Evolutionary conservation across 2,329 filamentous ascomycete species (phyloP).

Genomic region (Trichoderma hamatum): DNA sequence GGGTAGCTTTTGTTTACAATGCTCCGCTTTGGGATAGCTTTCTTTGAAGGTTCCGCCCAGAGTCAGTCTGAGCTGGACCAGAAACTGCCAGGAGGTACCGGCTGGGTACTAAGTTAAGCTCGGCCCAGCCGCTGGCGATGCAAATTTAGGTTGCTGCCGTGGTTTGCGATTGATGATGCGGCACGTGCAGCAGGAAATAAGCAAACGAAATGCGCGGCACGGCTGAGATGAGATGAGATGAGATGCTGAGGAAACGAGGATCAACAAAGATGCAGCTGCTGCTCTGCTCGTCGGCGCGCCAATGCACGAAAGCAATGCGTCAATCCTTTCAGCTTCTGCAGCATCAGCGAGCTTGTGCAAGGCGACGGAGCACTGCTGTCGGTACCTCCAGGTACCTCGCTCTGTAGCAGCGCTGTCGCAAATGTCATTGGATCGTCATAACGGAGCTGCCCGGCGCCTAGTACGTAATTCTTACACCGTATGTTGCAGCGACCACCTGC

Average conservation of each 20-base stretch:
- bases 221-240: conserved; percentile 7
- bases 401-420: neutral
- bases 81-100: neutral
- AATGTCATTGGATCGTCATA: neutral
- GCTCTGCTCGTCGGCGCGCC: neutral
- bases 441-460: neutral
- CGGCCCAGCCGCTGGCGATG: neutral
- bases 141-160: neutral
- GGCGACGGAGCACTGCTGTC: neutral
- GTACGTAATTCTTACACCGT: neutral
- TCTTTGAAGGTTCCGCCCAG: neutral
- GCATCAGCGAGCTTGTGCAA: conserved; percentile 7
- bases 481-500: neutral
- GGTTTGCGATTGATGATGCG: neutral
- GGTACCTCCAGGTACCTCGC: neutral
- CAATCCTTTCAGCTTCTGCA: conserved; percentile 13
- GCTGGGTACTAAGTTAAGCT: neutral
- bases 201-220: neutral
- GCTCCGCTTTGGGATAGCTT: conserved; percentile 44
- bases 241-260: neutral
- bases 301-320: conserved; percentile 25
- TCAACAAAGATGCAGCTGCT: conserved; percentile 20
- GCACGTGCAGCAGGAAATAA: neutral
- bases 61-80: neutral
- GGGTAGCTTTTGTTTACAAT: conserved; percentile 48